phyloP scores from a whole-genome alignment of 1,284 basidiomycete genomes.

The Melampsora americana region DNA sequence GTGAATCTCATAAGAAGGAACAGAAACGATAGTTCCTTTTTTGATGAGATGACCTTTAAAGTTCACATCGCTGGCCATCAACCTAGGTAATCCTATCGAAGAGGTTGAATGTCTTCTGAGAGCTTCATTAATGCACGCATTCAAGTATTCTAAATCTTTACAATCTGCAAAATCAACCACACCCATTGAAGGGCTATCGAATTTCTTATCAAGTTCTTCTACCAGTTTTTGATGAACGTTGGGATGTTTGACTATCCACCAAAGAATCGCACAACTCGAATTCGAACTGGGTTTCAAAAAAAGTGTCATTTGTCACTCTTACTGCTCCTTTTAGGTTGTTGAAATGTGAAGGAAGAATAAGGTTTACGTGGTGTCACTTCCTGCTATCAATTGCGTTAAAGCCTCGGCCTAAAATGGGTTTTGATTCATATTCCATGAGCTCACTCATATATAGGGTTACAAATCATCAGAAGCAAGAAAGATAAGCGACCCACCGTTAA shows the following conservation, averaged over 20 bases:
- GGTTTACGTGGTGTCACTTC: conserved; percentile 58
- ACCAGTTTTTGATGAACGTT: conserved; percentile 68
- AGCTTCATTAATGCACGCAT: conserved; percentile 77
- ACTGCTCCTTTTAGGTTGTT: conserved; percentile 63
- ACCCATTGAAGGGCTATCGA: conserved; percentile 60
- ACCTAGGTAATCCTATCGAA: conserved; percentile 73
- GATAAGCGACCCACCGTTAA: conserved; percentile 67
- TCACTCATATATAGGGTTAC: not conserved
- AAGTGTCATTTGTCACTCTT: not conserved
- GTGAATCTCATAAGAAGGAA: conserved; percentile 69
- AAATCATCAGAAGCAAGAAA: not conserved
- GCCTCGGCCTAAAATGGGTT: conserved; percentile 22
- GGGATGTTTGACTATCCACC: conserved; percentile 70
- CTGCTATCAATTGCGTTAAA: conserved; percentile 38
- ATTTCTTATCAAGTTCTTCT: conserved; percentile 72
- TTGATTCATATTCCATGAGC: no score
- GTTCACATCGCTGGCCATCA: conserved; percentile 66
- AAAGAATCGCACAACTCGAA: conserved; percentile 65
- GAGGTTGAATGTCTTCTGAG: conserved; percentile 72
- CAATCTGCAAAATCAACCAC: conserved; percentile 47
- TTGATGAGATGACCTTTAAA: conserved; percentile 64
- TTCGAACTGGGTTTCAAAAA: conserved; percentile 37
- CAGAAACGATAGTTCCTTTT: conserved; percentile 51
- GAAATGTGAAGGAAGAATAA: conserved; percentile 70
- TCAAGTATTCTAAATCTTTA: conserved; percentile 56